These are phyloP conservation scores for Chaetomium olivaceum DNA, from an alignment of 2,329 filamentous ascomycete species.

Conservation along the genomic window DNA sequence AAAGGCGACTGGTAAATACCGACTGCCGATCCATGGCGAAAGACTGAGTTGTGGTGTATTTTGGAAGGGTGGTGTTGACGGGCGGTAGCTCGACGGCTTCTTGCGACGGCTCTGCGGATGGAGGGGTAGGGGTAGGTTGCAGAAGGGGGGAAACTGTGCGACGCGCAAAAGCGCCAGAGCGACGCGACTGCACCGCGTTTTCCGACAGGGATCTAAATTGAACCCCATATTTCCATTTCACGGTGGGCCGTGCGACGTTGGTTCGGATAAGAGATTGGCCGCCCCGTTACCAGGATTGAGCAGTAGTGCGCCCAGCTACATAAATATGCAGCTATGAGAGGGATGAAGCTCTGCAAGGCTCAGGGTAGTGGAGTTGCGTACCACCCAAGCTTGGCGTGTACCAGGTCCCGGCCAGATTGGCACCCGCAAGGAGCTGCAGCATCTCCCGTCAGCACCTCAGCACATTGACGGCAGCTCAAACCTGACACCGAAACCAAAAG, in stretches of 20 bases:
- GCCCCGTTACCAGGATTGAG: not conserved
- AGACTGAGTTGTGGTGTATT: not conserved
- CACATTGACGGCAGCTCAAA: not conserved
- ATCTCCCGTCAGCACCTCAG: constrained; percentile 12
- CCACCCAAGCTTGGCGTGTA: constrained; percentile 19
- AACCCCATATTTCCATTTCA: constrained; percentile 8
- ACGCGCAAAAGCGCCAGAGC: constrained; percentile 28
- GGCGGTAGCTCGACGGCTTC: not conserved
- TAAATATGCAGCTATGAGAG: constrained; percentile 11
- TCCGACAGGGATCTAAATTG: constrained; percentile 32
- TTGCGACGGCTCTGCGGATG: not conserved
- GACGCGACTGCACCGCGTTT: constrained; percentile 28
- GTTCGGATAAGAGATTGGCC: constrained; percentile 5
- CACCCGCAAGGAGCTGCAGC: constrained; percentile 3
- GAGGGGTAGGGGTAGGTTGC: constrained; percentile 24
- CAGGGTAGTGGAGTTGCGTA: no score
- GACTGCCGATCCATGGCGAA: constrained; percentile 79
- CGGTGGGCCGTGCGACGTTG: constrained; percentile 13
- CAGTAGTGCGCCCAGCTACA: not conserved
- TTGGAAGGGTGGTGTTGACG: not conserved
- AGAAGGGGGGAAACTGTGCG: constrained; percentile 24
- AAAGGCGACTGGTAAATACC: constrained; percentile 81
- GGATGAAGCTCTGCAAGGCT: not conserved
- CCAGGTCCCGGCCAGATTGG: constrained; percentile 20
- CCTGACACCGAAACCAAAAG: not conserved